Evolutionary conservation across 257 asterid species (phyloP).

Genomic region (Solanum piurae): DNA sequence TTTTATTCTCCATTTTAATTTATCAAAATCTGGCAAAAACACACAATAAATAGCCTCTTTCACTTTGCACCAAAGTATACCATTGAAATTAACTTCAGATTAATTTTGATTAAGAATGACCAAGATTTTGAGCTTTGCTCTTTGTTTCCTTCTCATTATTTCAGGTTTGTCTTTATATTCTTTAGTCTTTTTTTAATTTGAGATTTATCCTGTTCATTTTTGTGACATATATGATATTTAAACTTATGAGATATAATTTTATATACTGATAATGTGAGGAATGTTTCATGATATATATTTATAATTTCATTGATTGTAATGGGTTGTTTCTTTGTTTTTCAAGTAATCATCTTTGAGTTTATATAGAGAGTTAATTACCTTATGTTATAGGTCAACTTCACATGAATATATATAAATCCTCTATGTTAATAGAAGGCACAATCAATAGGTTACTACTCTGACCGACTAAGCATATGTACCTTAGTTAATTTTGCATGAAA

Average conservation of each 20-base stretch:
- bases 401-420: too few species aligned
- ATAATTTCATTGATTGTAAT: neutral
- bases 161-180: neutral
- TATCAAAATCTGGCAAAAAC: neutral
- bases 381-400: too few species aligned
- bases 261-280: neutral
- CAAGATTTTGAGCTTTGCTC: too few species aligned
- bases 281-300: neutral
- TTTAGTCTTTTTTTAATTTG: too few species aligned
- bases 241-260: neutral
- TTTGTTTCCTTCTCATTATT: too few species aligned
- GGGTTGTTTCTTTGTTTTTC: neutral
- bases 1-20: neutral
- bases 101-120: neutral
- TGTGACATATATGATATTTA: neutral
- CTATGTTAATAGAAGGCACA: neutral
- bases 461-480: neutral
- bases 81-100: neutral
- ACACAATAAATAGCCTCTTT: neutral
- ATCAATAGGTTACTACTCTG: neutral
- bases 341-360: neutral
- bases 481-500: too few species aligned
- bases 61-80: neutral
- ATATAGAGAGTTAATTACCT: neutral
- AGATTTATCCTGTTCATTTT: neutral